Evolutionary conservation across 164 flowering plant species (phyloP), one percentile per base, ranked within the genome.

Genomic region (Vitis labrusca): DNA sequence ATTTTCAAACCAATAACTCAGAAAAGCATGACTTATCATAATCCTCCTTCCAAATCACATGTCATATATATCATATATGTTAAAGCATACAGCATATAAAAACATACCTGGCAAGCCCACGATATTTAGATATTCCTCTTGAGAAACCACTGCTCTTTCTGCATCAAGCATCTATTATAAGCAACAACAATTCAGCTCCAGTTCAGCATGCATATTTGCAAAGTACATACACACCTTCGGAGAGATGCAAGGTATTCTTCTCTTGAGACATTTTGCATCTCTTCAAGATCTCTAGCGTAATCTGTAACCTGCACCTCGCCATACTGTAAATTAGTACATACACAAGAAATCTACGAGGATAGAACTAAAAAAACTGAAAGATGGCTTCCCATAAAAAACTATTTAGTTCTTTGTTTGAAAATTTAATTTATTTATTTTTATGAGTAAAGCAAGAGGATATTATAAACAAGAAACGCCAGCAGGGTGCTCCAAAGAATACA

Each of bases 141-240:
- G 99, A 87, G 82, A 92, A 93, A 67, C 98, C 95, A 77, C 98
- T 93, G 79, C 97, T 93, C 85, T 96, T 96, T 76, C 99, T 96
- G 97, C 84, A 87, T 14, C 56, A 59, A 75, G 27, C 30, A 72
- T 62, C 6, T 44, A 68, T 1, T 7, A 57, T 77, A 63, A 78
- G 83, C 51, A 74, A 67, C 30, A 37, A 32, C 32, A 54, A 37
- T 37, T 37, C 15, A 29, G 17, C 55, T 73, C 60, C 51, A 16
- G 32, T 59, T 19, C 37, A 62, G 13, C 64, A 53, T 50, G 29
- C 9, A 65, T 13, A 50, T 55, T 59, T 50, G 8, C n/a, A 27
- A 72, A 61, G 49, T 47, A 57, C 19, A 59, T 55, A 60, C 73
- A 48, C 47, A 93, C 99, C 99, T 87, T 64, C 99, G 77, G 50